Base-by-base conservation (phyloP, 139 green algal species). In the Coelastrella sp. region DNA sequence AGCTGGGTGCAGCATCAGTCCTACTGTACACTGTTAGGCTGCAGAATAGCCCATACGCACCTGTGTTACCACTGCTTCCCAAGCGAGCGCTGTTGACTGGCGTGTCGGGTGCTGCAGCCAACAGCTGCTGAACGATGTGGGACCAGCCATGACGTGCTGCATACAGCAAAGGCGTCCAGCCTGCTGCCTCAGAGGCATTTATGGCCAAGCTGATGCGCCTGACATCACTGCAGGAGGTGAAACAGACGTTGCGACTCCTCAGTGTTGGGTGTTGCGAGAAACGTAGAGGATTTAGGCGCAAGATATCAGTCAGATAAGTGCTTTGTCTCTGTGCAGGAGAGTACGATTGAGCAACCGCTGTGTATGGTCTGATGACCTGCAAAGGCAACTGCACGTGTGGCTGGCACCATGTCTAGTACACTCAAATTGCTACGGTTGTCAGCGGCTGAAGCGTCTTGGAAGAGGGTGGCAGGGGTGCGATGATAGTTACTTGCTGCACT, bases 101-200 rank as follows among this genome's bases (percentile, higher is more conserved):
- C 5, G 21, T 30, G 43, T 83, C 37, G 34, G 40, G 41, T 8
- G 30, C 32, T 30, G n/a, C 37, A 40, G 76, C 57, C 57, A 83
- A n/a, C 38, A 75, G 62, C 60, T 74, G 59, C 59, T 84, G 17
- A 23, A 32, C 53, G 8, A 84, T 27, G 15, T 84, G 37, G 30
- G 45, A 50, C 78, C 78, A 84, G 38, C 78, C 78, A 30, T 84
- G 32, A 13, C 62, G 60, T 2, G 62, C 78, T 25, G 78, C 78
- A 71, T 84, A 75, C 60, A 84, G 78, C 27, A 75, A 13, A 4
- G 78, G 48, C 13, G 59, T 74, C 78, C 60, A 84, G 30, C 78
- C 78, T 35, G 60, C 15, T 37, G 78, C 7, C 17, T 84, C 78
- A 7, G 72, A 79, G 34, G 71, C 25, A 13, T 32, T 79, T 32